Evolutionary conservation across 1,284 basidiomycete species (phyloP).

Genomic region (Sanguinoderma infundibulare): DNA sequence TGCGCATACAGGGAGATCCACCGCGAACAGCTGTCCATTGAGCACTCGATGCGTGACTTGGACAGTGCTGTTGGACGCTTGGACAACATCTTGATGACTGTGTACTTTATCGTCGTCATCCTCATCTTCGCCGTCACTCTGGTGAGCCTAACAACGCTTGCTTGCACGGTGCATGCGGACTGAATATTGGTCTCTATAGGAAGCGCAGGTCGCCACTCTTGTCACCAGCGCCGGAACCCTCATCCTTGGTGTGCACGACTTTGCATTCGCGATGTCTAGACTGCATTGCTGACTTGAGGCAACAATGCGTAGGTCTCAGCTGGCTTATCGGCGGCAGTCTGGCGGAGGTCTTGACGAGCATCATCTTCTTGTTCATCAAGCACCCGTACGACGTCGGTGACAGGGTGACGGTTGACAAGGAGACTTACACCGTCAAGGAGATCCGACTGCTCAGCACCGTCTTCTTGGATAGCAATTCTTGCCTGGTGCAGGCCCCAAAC

Average conservation of each 20-base stretch:
- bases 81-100: constrained; percentile 74
- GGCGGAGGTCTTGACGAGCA: constrained; percentile 73
- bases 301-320: constrained; percentile 59
- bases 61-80: constrained; percentile 87
- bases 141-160: constrained; percentile 40
- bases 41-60: constrained; percentile 89
- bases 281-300: not conserved
- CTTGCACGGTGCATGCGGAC: not conserved
- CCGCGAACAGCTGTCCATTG: constrained; percentile 83
- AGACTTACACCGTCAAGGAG: constrained; percentile 84
- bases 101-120: constrained; percentile 69
- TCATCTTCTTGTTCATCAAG: constrained; percentile 88
- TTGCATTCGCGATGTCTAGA: too few species aligned
- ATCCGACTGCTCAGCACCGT: constrained; percentile 84
- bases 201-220: constrained; percentile 73
- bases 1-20: constrained; percentile 66
- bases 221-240: constrained; percentile 84
- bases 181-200: constrained; percentile 40
- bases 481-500: constrained; percentile 72
- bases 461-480: constrained; percentile 66
- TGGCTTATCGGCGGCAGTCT: constrained; percentile 86
- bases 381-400: constrained; percentile 93
- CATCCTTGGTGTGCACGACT: constrained; percentile 63
- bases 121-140: constrained; percentile 80
- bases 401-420: constrained; percentile 58